A percentile compares a stretch with the other conserved stretches of the same genome.
Conservation (phyloP, 345 rosid genomes). For the Hibiscus syriacus region DNA sequence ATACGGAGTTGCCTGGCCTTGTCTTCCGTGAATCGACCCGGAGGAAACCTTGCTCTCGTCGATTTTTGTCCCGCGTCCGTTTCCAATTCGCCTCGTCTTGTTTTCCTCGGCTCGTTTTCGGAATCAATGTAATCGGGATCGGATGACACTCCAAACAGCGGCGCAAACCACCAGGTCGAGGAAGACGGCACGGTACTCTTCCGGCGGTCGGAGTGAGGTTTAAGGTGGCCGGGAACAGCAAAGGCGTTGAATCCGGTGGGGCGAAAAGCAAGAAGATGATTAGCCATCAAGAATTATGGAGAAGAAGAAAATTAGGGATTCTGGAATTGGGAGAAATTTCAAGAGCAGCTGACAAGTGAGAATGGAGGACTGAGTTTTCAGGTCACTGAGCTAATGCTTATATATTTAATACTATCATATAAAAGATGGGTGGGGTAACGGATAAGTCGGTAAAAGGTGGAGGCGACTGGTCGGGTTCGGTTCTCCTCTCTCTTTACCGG, state of each 20-base stretch:
- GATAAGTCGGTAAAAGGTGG: conserved; percentile 31
- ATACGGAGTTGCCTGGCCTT: conserved; percentile 53
- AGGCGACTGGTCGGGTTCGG: neutral
- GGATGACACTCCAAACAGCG: conserved; percentile 49
- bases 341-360: neutral
- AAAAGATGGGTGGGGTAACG: neutral
- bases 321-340: neutral
- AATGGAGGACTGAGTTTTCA: neutral
- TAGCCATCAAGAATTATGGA: conserved; percentile 36
- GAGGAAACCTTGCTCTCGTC: conserved; percentile 23
- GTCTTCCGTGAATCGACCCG: conserved; percentile 47
- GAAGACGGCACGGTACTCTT: conserved; percentile 12
- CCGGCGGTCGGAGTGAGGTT: conserved; percentile 14
- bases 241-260: conserved; percentile 14
- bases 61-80: conserved; percentile 6
- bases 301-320: too few species aligned
- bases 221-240: conserved; percentile 10
- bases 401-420: too few species aligned
- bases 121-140: conserved; percentile 47
- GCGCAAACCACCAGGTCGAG: conserved; percentile 40
- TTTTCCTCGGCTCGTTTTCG: neutral
- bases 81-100: neutral
- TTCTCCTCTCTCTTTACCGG: conserved; percentile 11
- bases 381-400: too few species aligned
- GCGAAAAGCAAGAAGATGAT: conserved; percentile 18